Percentiles rank a stretch among this genome's conserved stretches.
Conservation (phyloP, 495 filamentous ascomycete genomes). For the Penicillium daleae region DNA sequence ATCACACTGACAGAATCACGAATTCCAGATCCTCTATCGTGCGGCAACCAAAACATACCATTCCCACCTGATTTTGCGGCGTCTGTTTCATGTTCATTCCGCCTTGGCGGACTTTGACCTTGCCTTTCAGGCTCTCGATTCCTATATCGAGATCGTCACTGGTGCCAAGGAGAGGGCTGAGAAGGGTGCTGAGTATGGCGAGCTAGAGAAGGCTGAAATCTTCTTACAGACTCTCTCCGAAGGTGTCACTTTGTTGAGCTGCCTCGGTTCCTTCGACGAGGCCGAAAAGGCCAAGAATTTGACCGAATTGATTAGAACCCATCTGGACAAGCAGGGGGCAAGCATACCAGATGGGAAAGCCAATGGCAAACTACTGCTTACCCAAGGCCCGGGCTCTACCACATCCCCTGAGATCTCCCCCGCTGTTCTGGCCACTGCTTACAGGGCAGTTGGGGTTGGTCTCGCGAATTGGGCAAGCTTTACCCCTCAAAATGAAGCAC, state of each 20-base stretch:
- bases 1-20: slow-evolving; percentile 7
- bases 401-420: slow-evolving; percentile 49
- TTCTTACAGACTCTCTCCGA: slow-evolving; percentile 76
- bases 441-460: slow-evolving; percentile 79
- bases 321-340: slow-evolving; percentile 55
- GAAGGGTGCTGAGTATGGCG: slow-evolving; percentile 75
- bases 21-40: slow-evolving; percentile 71
- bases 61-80: slow-evolving; percentile 81
- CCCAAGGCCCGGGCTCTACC: slow-evolving; percentile 23
- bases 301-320: slow-evolving; percentile 64
- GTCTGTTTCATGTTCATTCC: slow-evolving; percentile 86
- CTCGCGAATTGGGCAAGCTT: slow-evolving; percentile 83
- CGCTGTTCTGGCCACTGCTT: slow-evolving; percentile 64
- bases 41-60: slow-evolving; percentile 93
- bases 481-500: slow-evolving; percentile 70
- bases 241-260: slow-evolving; percentile 78
- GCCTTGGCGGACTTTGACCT: slow-evolving; percentile 85
- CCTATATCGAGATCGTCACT: slow-evolving; percentile 84
- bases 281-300: slow-evolving; percentile 77
- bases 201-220: slow-evolving; percentile 75
- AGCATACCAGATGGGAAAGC: slow-evolving; percentile 40
- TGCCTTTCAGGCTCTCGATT: slow-evolving; percentile 83
- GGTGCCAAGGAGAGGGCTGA: slow-evolving; percentile 78
- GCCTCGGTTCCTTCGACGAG: slow-evolving; percentile 72
- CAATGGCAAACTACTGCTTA: slow-evolving; percentile 33